Evolutionary conservation across 2,329 filamentous ascomycete species (phyloP).

Genomic region (Colletotrichum chlorophyti): DNA sequence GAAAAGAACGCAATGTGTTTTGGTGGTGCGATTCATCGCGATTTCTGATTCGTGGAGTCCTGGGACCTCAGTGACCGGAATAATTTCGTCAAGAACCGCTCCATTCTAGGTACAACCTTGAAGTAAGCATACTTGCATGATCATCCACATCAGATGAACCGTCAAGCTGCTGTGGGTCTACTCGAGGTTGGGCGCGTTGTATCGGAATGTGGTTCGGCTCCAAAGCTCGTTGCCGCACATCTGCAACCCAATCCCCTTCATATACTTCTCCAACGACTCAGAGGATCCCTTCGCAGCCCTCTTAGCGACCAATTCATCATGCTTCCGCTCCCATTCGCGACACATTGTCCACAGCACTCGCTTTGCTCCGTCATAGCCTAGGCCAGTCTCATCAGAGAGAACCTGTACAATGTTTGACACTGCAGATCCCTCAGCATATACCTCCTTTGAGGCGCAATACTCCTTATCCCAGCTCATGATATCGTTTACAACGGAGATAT

Average conservation of each 20-base stretch:
- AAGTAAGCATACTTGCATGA: background rate
- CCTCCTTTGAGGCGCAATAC: background rate
- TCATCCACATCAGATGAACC: background rate
- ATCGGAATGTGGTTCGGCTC: conserved; percentile 24
- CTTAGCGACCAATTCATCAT: background rate
- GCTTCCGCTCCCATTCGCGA: conserved; percentile 22
- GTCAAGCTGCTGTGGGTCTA: background rate
- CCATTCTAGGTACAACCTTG: background rate
- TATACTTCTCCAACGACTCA: conserved; percentile 1
- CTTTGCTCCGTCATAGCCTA: conserved; percentile 12
- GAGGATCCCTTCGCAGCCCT: background rate
- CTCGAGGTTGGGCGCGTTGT: background rate
- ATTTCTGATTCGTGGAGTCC: background rate
- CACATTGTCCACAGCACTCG: conserved; percentile 23
- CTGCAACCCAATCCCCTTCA: conserved; percentile 21
- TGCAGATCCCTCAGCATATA: background rate
- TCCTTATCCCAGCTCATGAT: conserved; percentile 9
- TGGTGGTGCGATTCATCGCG: background rate
- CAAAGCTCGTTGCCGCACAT: conserved; percentile 24
- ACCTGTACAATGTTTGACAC: conserved; percentile 1
- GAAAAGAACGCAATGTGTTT: background rate
- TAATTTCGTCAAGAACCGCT: background rate
- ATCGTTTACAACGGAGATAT: conserved; percentile 7
- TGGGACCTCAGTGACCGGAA: no score
- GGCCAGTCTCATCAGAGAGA: background rate